Conservation (phyloP, 345 rosid genomes). For the Rhodamnia argentea region DNA sequence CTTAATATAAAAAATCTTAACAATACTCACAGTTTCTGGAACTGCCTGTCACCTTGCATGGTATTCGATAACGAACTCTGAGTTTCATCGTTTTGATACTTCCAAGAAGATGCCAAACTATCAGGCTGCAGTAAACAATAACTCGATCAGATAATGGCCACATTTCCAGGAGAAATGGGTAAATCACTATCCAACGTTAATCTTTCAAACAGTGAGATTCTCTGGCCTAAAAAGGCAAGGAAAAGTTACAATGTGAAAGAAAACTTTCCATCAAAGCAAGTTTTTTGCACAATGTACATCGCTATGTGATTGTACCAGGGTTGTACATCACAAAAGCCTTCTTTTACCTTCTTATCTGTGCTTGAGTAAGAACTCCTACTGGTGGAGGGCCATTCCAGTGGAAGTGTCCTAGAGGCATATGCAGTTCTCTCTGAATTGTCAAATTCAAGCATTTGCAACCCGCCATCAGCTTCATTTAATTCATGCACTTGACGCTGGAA, state of each 20-base stretch:
- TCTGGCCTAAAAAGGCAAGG: background rate
- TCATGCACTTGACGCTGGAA: constrained; percentile 40
- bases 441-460: constrained; percentile 16
- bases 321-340: background rate
- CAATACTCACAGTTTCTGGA: constrained; percentile 68
- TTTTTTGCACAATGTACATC: background rate
- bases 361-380: constrained; percentile 21
- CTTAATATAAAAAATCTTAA: background rate
- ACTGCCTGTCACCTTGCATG: constrained; percentile 56
- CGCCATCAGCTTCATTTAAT: constrained; percentile 26
- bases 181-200: background rate
- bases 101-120: constrained; percentile 32
- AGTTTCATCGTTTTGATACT: constrained; percentile 23
- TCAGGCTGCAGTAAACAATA: constrained; percentile 33
- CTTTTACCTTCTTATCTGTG: constrained; percentile 13
- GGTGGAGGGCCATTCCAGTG: constrained; percentile 33
- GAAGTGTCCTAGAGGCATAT: constrained; percentile 21
- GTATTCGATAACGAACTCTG: constrained; percentile 26
- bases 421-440: constrained; percentile 18
- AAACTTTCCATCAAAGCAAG: background rate
- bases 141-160: background rate
- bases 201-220: background rate
- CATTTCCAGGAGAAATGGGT: background rate
- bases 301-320: background rate
- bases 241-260: background rate